These are phyloP conservation scores for Cryphonectria japonica DNA, from an alignment of 2,329 filamentous ascomycete genomes.

Conservation along the genomic window DNA sequence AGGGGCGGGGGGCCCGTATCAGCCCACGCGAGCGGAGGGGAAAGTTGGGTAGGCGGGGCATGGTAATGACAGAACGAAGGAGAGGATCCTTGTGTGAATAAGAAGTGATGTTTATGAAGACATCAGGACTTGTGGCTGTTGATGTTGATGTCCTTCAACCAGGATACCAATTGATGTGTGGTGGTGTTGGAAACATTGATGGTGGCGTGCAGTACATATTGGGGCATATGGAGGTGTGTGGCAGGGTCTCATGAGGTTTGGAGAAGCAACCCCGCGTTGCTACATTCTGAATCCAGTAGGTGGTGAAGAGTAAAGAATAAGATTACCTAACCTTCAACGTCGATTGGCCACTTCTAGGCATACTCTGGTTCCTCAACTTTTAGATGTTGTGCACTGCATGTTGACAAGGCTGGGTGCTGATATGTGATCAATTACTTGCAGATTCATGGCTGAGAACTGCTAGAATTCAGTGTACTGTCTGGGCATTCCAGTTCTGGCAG, in stretches of 20 bases:
- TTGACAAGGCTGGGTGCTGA: not conserved
- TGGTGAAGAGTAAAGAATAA: not conserved
- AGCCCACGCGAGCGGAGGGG: not conserved
- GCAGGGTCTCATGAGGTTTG: not conserved
- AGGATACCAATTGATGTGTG: not conserved
- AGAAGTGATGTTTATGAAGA: not conserved
- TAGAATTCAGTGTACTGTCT: too few species aligned
- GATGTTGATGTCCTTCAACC: not conserved
- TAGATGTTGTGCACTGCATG: too few species aligned
- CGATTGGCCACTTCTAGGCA: not conserved
- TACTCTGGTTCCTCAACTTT: not conserved
- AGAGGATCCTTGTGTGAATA: not conserved
- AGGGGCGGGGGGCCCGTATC: not conserved
- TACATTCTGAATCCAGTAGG: not conserved
- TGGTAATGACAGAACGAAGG: not conserved
- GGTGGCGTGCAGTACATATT: not conserved
- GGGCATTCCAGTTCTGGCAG: too few species aligned
- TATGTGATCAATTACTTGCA: not conserved
- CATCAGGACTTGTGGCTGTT: not conserved
- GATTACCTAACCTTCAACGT: not conserved
- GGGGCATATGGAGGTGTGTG: not conserved
- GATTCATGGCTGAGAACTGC: not conserved
- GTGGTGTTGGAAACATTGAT: not conserved
- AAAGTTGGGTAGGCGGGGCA: not conserved
- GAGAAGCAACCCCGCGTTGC: constrained; percentile 1